phyloP scores from a whole-genome alignment of 441 rosid species.

The Bocquillonia castaneifolia region DNA sequence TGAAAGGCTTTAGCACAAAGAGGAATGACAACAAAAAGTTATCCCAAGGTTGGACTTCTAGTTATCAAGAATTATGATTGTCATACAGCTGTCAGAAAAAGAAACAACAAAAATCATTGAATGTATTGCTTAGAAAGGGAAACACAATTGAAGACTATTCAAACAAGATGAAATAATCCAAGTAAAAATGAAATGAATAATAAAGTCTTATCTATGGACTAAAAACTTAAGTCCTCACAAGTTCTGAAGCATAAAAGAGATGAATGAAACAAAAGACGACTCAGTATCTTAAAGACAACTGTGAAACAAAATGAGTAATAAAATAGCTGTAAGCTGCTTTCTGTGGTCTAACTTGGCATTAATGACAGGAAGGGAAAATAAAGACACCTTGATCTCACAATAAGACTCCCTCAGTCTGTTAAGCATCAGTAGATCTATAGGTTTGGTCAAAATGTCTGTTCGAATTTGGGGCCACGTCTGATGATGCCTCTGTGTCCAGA shows the following conservation, averaged over 20 bases:
- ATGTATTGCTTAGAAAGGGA: neutral
- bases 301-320: neutral
- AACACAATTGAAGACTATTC: neutral
- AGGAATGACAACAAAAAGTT: neutral
- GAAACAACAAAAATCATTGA: neutral
- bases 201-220: neutral
- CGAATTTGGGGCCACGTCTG: constrained; percentile 90
- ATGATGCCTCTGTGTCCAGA: constrained; percentile 95
- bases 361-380: neutral
- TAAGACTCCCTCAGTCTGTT: constrained; percentile 74
- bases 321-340: neutral
- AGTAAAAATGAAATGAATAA: neutral
- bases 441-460: constrained; percentile 73
- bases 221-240: neutral
- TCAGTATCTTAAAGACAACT: neutral
- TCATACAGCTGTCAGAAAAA: constrained; percentile 2
- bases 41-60: neutral
- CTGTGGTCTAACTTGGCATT: neutral
- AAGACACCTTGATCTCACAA: constrained; percentile 71
- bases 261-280: neutral
- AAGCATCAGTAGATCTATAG: constrained; percentile 78
- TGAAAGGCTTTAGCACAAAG: neutral
- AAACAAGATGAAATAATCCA: neutral
- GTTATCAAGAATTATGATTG: neutral
- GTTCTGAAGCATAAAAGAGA: neutral